Evolutionary conservation across 2,329 filamentous ascomycete genomes (phyloP).

Genomic region (Lachnellula cervina): DNA sequence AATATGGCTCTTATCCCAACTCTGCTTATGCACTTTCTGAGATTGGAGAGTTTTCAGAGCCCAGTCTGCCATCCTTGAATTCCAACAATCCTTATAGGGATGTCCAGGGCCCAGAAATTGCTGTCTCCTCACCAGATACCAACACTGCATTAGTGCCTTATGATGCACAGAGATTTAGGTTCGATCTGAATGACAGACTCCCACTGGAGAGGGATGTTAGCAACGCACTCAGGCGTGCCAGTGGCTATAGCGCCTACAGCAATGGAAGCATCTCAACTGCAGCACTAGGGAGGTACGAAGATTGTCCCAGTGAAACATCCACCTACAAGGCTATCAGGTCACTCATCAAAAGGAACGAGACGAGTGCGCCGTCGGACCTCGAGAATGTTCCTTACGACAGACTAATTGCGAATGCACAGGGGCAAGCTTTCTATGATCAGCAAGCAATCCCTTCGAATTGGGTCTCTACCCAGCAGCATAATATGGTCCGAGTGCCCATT

Average conservation of each 20-base stretch:
- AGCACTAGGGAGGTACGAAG: slow-evolving; percentile 8
- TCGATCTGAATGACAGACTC: slow-evolving; percentile 5
- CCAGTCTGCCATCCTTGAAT: slow-evolving; percentile 2
- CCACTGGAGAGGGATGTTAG: slow-evolving; percentile 30
- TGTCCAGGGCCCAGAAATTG: slow-evolving; percentile 5
- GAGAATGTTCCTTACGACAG: slow-evolving; percentile 4
- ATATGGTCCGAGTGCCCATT: slow-evolving; percentile 22
- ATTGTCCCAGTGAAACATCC: slow-evolving; percentile 6
- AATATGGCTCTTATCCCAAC: not conserved
- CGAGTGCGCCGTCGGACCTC: slow-evolving; percentile 5
- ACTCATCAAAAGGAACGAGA: slow-evolving; percentile 12
- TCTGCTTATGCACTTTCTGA: slow-evolving; percentile 1
- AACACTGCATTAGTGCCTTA: not conserved
- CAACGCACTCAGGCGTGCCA: slow-evolving; percentile 25
- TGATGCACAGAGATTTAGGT: slow-evolving; percentile 1
- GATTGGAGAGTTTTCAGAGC: not conserved
- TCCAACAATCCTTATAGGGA: slow-evolving; percentile 3
- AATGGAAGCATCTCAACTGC: slow-evolving; percentile 20
- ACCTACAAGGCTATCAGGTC: slow-evolving; percentile 7
- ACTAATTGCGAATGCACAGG: slow-evolving; percentile 4
- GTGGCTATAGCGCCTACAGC: slow-evolving; percentile 24
- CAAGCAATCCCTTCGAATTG: slow-evolving; percentile 20
- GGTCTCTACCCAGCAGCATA: slow-evolving; percentile 16
- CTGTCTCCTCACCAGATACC: slow-evolving; percentile 11
- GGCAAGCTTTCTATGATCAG: slow-evolving; percentile 22